Percentiles rank a stretch among this genome's conserved stretches.
phyloP scores from a whole-genome alignment of 352 stramenopile genomes.

The Globisporangium mamillatum region DNA sequence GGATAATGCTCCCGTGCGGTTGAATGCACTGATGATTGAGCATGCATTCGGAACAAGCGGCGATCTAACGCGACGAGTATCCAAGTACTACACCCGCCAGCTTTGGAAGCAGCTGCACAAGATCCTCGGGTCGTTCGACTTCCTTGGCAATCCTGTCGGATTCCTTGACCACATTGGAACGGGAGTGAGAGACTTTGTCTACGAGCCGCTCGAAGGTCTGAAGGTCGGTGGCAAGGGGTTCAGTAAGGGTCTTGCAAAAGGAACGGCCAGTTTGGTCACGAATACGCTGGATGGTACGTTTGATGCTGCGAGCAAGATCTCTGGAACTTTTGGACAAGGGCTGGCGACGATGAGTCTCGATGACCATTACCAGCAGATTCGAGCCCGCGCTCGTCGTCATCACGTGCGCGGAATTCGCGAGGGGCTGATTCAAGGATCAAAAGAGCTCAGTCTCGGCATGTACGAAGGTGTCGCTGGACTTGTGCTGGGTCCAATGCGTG shows the following conservation, averaged over 20 bases:
- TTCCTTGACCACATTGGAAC: constrained; percentile 95
- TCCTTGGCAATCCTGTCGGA: constrained; percentile 84
- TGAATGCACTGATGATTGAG: constrained; percentile 88
- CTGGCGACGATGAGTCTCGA: constrained; percentile 85
- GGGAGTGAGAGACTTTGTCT: constrained; percentile 95
- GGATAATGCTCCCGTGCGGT: constrained; percentile 83
- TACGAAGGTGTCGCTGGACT: constrained; percentile 84
- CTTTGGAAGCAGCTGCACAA: constrained; percentile 90
- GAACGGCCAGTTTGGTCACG: constrained; percentile 81
- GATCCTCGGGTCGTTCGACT: constrained; percentile 87
- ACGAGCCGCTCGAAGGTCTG: constrained; percentile 93
- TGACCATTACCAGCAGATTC: constrained; percentile 86
- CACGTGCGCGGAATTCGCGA: constrained; percentile 80
- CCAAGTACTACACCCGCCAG: constrained; percentile 88
- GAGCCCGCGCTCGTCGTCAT: constrained; percentile 65
- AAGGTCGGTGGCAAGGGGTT: constrained; percentile 87
- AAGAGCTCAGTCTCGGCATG: constrained; percentile 78
- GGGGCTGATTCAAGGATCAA: constrained; percentile 80
- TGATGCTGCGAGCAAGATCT: constrained; percentile 87
- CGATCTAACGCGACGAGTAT: constrained; percentile 79
- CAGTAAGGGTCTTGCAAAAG: constrained; percentile 82
- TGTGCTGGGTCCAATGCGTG: constrained; percentile 79
- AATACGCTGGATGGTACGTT: constrained; percentile 88
- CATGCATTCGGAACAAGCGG: constrained; percentile 87
- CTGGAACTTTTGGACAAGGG: constrained; percentile 84